Base-by-base conservation (phyloP, 1,284 basidiomycete species). In the Wolfiporia cocos region DNA sequence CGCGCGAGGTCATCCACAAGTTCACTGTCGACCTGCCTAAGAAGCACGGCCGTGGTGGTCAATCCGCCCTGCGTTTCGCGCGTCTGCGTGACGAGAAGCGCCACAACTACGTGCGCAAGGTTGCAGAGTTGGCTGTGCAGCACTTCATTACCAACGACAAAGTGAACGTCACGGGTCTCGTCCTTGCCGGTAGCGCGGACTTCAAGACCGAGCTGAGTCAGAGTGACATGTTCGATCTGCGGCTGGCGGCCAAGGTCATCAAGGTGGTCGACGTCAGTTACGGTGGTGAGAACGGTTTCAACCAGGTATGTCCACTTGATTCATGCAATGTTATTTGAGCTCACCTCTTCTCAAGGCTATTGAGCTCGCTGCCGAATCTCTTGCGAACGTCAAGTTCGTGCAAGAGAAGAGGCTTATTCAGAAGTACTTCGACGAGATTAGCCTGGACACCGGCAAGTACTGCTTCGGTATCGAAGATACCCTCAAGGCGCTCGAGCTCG, bases 11-110 rank as follows among this genome's bases (percentile, higher is more conserved):
- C 41, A 76, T 97, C 44, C 93, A 99, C 71, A 99, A 99, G 67
- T 96, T 99, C 70, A 93, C 88, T 28, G 96, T 99, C 62, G 96
- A 99, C 69, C 77, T 99, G 17, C 96, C 96, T 39, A 99, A 99
- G 75, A 99, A 99, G 76, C 96, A 99, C 67, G 93, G 93, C 55
- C 95, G 96, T 78, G 96, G 96, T 85, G 96, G 96, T 71, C 96
- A 99, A 69, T 99, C 96, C 47, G 96, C 96, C 22, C 76, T 99
- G 41, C 96, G 96, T 90, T 99, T 99, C 82, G 92, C 95, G 31
- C 95, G 96, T 80, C 82, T 99, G 45, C 90, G 96, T 65, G 96
- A 98, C 61, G 96, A 99, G 70, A 97, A 97, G 60, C 84, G 96
- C 44, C 95, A 99, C 82, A 99, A 99, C 69, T 99, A 99, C 64